A percentile compares a stretch with the other conserved stretches of the same genome.
These are phyloP conservation scores for Hansfordia pulvinata DNA, from an alignment of 2,329 filamentous ascomycete genomes.

Conservation along the genomic window DNA sequence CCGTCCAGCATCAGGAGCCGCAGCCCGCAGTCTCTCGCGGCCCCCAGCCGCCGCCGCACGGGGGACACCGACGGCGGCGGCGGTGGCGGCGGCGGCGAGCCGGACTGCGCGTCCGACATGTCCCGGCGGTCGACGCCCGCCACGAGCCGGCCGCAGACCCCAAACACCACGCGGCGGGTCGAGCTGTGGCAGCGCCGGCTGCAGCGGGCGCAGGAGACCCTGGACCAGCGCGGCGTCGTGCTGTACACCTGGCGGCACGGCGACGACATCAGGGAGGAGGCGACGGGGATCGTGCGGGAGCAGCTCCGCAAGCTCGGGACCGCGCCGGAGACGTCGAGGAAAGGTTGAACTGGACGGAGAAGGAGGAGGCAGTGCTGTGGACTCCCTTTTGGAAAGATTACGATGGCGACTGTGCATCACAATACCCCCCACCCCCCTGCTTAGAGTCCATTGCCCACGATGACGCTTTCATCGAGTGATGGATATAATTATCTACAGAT, in stretches of 20 bases:
- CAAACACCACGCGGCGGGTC: no score
- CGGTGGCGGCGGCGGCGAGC: conserved; percentile 4
- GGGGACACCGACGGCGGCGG: conserved; percentile 21
- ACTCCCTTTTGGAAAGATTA: conserved; percentile 1
- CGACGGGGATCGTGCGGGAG: conserved; percentile 48
- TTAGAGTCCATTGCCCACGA: no score
- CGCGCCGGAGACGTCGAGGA: conserved; percentile 1
- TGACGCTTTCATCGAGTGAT: no score
- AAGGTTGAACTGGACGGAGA: conserved; percentile 20
- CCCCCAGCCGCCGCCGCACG: conserved; percentile 13
- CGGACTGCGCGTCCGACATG: no score
- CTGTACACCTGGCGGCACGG: conserved; percentile 64
- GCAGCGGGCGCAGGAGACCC: conserved; percentile 44
- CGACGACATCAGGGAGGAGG: conserved; percentile 53
- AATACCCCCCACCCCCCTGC: no score
- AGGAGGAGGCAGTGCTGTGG: conserved; percentile 28
- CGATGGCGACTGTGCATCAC: no score
- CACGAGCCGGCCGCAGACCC: conserved; percentile 29
- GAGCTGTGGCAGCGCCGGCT: conserved; percentile 60
- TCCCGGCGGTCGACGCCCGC: conserved; percentile 9
- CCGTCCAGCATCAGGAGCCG: conserved; percentile 16
- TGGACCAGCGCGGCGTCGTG: conserved; percentile 52
- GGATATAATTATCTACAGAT: no score
- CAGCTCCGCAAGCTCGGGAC: conserved; percentile 29
- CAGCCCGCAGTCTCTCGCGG: conserved; percentile 16